phyloP scores from a whole-genome alignment of 495 filamentous ascomycete species.

The Aspergillus sclerotioniger region DNA sequence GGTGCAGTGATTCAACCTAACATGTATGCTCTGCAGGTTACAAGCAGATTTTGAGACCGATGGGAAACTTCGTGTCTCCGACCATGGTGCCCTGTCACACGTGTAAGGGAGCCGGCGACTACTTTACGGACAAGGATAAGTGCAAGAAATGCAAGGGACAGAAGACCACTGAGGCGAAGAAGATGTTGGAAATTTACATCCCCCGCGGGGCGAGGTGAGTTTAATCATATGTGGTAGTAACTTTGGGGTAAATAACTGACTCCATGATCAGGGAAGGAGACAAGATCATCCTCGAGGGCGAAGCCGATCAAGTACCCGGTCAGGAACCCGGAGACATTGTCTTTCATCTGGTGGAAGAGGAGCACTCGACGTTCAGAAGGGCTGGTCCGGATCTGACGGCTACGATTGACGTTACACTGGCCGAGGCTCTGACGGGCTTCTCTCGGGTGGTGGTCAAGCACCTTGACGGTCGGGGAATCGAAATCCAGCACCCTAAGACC shows the following conservation, averaged over 20 bases:
- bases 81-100: slow-evolving; percentile 68
- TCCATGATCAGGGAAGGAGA: slow-evolving; percentile 64
- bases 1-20: slow-evolving; percentile 11
- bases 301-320: slow-evolving; percentile 91
- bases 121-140: slow-evolving; percentile 90
- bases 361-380: slow-evolving; percentile 76
- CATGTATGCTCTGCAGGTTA: slow-evolving; percentile 42
- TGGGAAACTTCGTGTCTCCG: slow-evolving; percentile 80
- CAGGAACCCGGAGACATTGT: slow-evolving; percentile 91
- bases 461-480: slow-evolving; percentile 89
- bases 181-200: slow-evolving; percentile 94
- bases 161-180: slow-evolving; percentile 75
- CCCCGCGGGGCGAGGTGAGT: slow-evolving; percentile 73
- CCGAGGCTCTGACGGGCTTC: slow-evolving; percentile 85
- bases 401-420: slow-evolving; percentile 72
- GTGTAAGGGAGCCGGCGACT: slow-evolving; percentile 77
- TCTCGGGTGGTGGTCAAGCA: slow-evolving; percentile 88
- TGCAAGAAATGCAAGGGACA: slow-evolving; percentile 98
- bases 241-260: slow-evolving; percentile 19
- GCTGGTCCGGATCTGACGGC: slow-evolving; percentile 82
- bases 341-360: slow-evolving; percentile 78
- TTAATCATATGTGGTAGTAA: not conserved
- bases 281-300: slow-evolving; percentile 83
- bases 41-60: slow-evolving; percentile 66
- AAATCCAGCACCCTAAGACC: slow-evolving; percentile 65